Conservation (phyloP, 192 early-diverging fungal genomes). For the Phlyctochytrium arcticum region DNA sequence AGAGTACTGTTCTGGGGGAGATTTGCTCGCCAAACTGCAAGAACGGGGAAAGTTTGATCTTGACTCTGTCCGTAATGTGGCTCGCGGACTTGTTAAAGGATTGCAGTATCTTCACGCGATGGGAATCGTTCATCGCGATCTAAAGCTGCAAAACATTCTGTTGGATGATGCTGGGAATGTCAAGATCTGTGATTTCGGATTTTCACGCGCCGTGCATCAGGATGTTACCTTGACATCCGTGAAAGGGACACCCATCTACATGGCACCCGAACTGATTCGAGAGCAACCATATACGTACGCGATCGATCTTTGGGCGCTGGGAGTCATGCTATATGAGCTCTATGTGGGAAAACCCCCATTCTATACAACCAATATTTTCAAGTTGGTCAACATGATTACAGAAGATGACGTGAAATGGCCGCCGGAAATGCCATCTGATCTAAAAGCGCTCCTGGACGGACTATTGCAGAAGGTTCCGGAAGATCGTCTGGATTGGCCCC, state of each 20-base stretch:
- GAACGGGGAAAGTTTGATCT: conserved; percentile 18
- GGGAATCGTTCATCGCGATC: conserved; percentile 36
- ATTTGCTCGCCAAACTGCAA: conserved; percentile 23
- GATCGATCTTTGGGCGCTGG: conserved; percentile 40
- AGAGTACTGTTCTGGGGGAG: conserved; percentile 26
- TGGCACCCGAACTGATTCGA: conserved; percentile 37
- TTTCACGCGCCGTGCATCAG: conserved; percentile 15
- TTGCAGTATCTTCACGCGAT: conserved; percentile 25
- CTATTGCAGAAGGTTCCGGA: conserved; percentile 24
- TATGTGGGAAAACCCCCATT: conserved; percentile 30
- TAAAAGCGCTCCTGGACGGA: background rate
- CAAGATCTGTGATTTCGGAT: conserved; percentile 40
- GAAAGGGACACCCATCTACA: conserved; percentile 41
- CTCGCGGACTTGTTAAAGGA: background rate
- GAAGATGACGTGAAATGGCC: conserved; percentile 21
- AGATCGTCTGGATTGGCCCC: conserved; percentile 26
- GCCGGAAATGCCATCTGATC: background rate
- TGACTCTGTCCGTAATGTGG: conserved; percentile 13
- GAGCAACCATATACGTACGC: conserved; percentile 29
- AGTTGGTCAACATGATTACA: conserved; percentile 35
- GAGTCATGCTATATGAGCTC: conserved; percentile 31
- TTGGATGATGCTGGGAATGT: conserved; percentile 10
- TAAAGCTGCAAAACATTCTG: conserved; percentile 42
- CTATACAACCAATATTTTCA: conserved; percentile 39
- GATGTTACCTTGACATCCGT: conserved; percentile 22